These are phyloP conservation scores for Rhodotorula mucilaginosa DNA, from an alignment of 1,284 basidiomycete genomes.

Conservation along the genomic window DNA sequence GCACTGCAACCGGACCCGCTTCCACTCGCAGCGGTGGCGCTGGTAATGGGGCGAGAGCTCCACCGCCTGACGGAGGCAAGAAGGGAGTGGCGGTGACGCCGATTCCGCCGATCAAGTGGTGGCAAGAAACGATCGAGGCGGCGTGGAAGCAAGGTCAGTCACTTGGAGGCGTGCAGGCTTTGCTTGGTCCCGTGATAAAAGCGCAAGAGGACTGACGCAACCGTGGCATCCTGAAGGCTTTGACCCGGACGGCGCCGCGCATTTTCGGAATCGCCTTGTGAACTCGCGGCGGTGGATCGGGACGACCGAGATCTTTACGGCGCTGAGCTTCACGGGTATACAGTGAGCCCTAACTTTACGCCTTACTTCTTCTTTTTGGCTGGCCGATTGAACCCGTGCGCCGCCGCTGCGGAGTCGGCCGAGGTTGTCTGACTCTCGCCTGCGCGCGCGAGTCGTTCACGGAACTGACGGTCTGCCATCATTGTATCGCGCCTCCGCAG, in stretches of 20 bases:
- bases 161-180: too few relatives aligned
- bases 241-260: conserved; percentile 40
- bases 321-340: conserved; percentile 42
- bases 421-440: too few relatives aligned
- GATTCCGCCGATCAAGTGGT: conserved; percentile 41
- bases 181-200: too few relatives aligned
- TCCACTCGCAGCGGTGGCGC: too few relatives aligned
- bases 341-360: conserved; percentile 17
- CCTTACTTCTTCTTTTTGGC: too few relatives aligned
- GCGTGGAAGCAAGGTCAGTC: conserved; percentile 42
- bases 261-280: conserved; percentile 40
- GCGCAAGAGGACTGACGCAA: too few relatives aligned
- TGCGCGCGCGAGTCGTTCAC: too few relatives aligned
- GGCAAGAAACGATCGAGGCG: conserved; percentile 42
- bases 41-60: too few relatives aligned
- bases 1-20: background rate
- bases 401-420: too few relatives aligned
- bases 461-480: too few relatives aligned
- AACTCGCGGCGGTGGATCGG: conserved; percentile 45
- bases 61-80: background rate
- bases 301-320: conserved; percentile 44
- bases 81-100: background rate
- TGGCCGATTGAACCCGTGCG: too few relatives aligned
- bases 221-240: conserved; percentile 24
- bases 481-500: background rate